These are phyloP conservation scores for Gastrodia elata DNA, from an alignment of 106 monocot genomes.

Conservation along the genomic window DNA sequence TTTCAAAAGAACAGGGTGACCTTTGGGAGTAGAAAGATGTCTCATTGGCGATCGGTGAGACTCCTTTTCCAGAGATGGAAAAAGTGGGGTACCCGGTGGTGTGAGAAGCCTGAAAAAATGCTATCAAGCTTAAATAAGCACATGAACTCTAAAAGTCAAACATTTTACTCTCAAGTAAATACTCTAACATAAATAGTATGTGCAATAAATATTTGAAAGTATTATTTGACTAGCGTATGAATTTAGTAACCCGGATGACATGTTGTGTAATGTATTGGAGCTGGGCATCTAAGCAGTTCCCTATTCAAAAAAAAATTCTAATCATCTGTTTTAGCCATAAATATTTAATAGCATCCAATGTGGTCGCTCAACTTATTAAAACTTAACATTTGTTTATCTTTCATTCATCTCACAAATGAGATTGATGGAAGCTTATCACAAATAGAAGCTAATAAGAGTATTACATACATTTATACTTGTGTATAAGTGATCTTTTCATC, in stretches of 20 bases:
- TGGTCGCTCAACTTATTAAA: background rate
- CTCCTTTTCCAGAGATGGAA: slow-evolving; percentile 62
- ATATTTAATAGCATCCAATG: background rate
- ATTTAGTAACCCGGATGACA: no score
- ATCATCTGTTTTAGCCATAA: background rate
- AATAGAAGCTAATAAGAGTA: background rate
- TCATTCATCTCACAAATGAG: background rate
- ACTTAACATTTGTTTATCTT: background rate
- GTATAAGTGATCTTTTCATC: background rate
- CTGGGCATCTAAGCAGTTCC: no score
- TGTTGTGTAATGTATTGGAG: no score
- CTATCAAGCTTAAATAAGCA: slow-evolving; percentile 2
- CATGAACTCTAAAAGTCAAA: background rate
- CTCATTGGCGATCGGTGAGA: slow-evolving; percentile 37
- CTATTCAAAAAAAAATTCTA: no score
- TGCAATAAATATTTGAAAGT: no score
- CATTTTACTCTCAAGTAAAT: background rate
- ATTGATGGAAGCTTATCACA: background rate
- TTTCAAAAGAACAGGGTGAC: slow-evolving; percentile 37
- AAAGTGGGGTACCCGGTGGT: slow-evolving; percentile 74
- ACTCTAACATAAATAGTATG: no score
- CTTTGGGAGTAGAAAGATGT: slow-evolving; percentile 46
- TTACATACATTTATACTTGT: background rate
- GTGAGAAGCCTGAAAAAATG: slow-evolving; percentile 65
- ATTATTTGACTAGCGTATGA: no score